Evolutionary conservation across 768 basidiomycete genomes (phyloP), one percentile per base, ranked within the genome.

Genomic region (Kwoniella sp.): DNA sequence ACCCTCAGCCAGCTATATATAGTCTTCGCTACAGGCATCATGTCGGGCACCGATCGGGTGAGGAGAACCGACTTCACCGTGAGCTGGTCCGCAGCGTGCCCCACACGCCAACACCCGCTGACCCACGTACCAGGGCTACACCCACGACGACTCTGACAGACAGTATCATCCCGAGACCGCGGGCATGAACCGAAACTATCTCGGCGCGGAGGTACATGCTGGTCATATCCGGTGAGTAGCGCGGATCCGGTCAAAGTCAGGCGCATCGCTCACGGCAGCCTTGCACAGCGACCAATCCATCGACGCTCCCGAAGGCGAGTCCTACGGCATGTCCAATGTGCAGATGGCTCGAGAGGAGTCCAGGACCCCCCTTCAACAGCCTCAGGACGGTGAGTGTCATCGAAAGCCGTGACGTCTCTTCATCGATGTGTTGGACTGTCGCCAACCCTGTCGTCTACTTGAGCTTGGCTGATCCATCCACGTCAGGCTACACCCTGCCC

Each of bases 131-230:
- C 19, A 52, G 50, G 50, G 50, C n/a, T 44, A 52, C 42, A 42
- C 50, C 27, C 29, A 52, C 26, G 36, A n/a, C 39, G 48, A 39
- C 37, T 42, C 42, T 25, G 6, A 29, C 8, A 27, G 17, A 26
- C 9, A 27, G 2, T 34, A 52, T 26, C 52, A 54, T 23, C 38
- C 52, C 14, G 52, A 54, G 28, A 54, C 52, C 6, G 45, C 34
- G 36, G 33, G 29, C n/a, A 47, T 54, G 45, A 54, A 39, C 39
- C 43, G 50, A 12, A 51, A 57, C 27, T 57, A 57, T 23, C 56
- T 57, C 28, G 56, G 56, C 3, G 44, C 50, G 19, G 44, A 51
- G 22, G n/a, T 26, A 6, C 45, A 44, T 12, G 11, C 42, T 20
- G 38, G 43, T 2, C 56, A 57, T 34, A 40, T 57, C 39, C 46